These are phyloP conservation scores for Mucor irregularis DNA, from an alignment of 371 early-diverging fungal genomes.

Conservation along the genomic window DNA sequence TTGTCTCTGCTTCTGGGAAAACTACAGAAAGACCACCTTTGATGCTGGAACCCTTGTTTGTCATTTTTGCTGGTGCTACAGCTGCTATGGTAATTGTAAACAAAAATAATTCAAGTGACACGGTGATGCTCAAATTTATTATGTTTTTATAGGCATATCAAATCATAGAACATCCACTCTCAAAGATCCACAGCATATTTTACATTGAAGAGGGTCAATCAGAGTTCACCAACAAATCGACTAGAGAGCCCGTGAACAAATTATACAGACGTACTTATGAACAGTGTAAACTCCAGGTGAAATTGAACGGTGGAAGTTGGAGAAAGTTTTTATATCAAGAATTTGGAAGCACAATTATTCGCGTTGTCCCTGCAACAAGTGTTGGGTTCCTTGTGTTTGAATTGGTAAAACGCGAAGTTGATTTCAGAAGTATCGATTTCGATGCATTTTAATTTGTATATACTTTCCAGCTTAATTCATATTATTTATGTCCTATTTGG, in stretches of 20 bases:
- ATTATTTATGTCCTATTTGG: too few species aligned
- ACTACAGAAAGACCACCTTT: slow-evolving; percentile 48
- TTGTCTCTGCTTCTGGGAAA: slow-evolving; percentile 9
- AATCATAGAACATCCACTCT: slow-evolving; percentile 70
- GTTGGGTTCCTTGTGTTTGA: slow-evolving; percentile 76
- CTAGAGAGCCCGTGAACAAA: slow-evolving; percentile 33
- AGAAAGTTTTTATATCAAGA: slow-evolving; percentile 63
- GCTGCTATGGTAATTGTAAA: slow-evolving; percentile 57
- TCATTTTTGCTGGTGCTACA: slow-evolving; percentile 70
- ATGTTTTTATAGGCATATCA: slow-evolving; percentile 61
- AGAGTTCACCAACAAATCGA: slow-evolving; percentile 43
- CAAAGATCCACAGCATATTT: slow-evolving; percentile 69
- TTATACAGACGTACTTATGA: slow-evolving; percentile 57
- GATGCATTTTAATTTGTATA: slow-evolving; percentile 19
- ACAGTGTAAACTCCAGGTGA: slow-evolving; percentile 52
- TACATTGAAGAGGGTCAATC: slow-evolving; percentile 68
- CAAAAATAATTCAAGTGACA: neutral
- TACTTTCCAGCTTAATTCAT: too few species aligned
- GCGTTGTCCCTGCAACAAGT: slow-evolving; percentile 74
- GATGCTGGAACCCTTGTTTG: slow-evolving; percentile 66
- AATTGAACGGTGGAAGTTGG: slow-evolving; percentile 52
- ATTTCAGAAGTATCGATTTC: slow-evolving; percentile 48
- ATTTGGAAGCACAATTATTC: slow-evolving; percentile 63
- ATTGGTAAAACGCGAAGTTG: slow-evolving; percentile 65
- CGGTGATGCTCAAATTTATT: neutral